A percentile compares a stretch with the other conserved stretches of the same genome.
These are phyloP conservation scores for Boletus coccyginus DNA, from an alignment of 768 basidiomycete species.

Conservation along the genomic window DNA sequence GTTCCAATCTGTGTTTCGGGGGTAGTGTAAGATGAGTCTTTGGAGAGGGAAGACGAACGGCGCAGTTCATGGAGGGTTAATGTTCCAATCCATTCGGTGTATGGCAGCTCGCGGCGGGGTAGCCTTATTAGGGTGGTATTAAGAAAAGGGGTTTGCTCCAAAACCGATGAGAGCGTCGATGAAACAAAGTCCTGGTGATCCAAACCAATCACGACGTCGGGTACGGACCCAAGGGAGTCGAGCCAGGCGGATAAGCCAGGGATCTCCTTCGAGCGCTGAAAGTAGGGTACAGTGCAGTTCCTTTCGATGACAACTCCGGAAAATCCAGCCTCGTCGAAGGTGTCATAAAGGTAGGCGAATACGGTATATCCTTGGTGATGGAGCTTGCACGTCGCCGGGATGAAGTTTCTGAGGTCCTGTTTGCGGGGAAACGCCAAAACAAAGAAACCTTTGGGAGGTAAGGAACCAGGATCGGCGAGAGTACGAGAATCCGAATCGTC, in stretches of 20 bases:
- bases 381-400: conserved; percentile 37
- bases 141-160: conserved; percentile 21
- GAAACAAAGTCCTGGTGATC: conserved; percentile 29
- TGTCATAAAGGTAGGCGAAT: conserved; percentile 31
- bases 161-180: conserved; percentile 16
- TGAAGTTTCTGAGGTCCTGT: conserved; percentile 34
- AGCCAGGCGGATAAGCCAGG: conserved; percentile 32
- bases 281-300: conserved; percentile 19
- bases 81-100: conserved; percentile 61
- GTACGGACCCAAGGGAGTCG: conserved; percentile 18
- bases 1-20: conserved; percentile 62
- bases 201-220: conserved; percentile 36
- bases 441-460: conserved; percentile 24
- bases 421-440: conserved; percentile 34
- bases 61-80: conserved; percentile 50
- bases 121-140: conserved; percentile 41
- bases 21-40: not conserved
- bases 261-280: conserved; percentile 9
- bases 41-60: conserved; percentile 16
- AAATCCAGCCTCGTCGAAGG: not conserved
- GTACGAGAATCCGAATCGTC: not conserved
- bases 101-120: conserved; percentile 46
- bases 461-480: not conserved
- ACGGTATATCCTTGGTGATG: conserved; percentile 29
- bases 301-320: conserved; percentile 7